Base-by-base conservation (phyloP, 2,329 filamentous ascomycete genomes). In the Lachnellula subtilissima region DNA sequence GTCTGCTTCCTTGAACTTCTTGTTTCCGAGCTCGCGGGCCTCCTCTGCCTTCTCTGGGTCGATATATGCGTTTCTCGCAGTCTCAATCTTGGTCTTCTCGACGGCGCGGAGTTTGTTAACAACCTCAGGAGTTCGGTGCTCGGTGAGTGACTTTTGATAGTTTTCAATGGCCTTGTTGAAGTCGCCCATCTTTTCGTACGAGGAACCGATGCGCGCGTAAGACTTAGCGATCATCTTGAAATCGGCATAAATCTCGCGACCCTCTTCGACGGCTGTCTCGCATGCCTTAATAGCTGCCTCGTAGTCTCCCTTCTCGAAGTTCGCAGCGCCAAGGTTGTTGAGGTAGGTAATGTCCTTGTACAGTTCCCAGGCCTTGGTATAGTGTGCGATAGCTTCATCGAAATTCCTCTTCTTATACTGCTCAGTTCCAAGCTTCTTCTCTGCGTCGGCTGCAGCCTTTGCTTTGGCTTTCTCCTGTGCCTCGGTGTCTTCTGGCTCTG, bases 341-440 rank as follows among this genome's bases (percentile, higher is more conserved):
- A 97, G 81, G 75, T 99, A 99, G 15, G 93, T 94, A 69, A 99
- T 96, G 69, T 99, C 94, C 80, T 97, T 94, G 83, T 90, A 81
- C 40, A 89, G 74, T 57, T 96, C 92, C 94, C 94, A 99, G 0
- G 94, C 94, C 73, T 96, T 95, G 71, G 74, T 83, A 79, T 99
- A 99, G 77, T 99, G 91, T 70, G 86, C 84, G 67, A 99, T 97
- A 50, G 94, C 94, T 69, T 88, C 85, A 67, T 97, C 94, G 65
- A 99, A 97, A 71, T 97, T 86, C 65, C 91, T 87, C 83, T 97
- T 97, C 86, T 99, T 99, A 82, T 99, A 99, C 73, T 87, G 87
- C 66, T 94, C 91, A 14, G 93, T 99, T 56, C 94, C 94, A 55
- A 95, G 79, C 32, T 87, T 89, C 84, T 99, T 99, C 76, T 97